Evolutionary conservation across 495 filamentous ascomycete genomes (phyloP), one percentile per base, ranked within the genome.

Genomic region (Penicillium cataractarum): DNA sequence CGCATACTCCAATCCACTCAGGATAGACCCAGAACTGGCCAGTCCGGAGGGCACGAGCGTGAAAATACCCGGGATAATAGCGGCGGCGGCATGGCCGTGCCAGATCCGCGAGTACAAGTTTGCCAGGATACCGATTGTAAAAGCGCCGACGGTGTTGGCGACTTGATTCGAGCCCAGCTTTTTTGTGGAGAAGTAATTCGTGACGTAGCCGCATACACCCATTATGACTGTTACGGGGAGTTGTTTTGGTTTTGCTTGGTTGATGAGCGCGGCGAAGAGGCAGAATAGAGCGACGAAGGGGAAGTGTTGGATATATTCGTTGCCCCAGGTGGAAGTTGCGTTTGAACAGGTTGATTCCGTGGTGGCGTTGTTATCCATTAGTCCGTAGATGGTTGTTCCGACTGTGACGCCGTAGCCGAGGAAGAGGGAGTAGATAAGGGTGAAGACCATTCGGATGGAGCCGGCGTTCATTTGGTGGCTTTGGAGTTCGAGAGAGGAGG

Each of bases 331-430:
- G 39, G 32, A 48, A 37, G 62, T 2, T n/a, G 69, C 1, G 64
- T 42, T 0, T 69, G 55, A 74, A 7, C 92, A 96, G 17, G 78
- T 84, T 0, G 90, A 87, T 1, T 80, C 82, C 10, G 84, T 89
- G 4, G 89, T 90, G 15, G 93, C 93, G 29, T 89, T 79, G 3
- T 68, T 24, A 71, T 95, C 90, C 66, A 96, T 84, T 29, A 92
- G 75, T 24, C 93, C 93, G 72, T 95, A 96, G 27, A 97, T 81
- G 1, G 89, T 90, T 1, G 91, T 92, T n/a, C 93, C 93, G 46
- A 97, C 90, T 4, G 93, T 96, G 61, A 97, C 94, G 26, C 93
- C 93, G 67, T 92, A 97, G n/a, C 93, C 93, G 12, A 97, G 87
- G 76, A 97, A 96, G 3, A 97, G 82, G 1, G 93, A 93, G 74